These are phyloP conservation scores for Fusarium austroafricanum DNA, from an alignment of 2,329 filamentous ascomycete genomes.

Conservation along the genomic window DNA sequence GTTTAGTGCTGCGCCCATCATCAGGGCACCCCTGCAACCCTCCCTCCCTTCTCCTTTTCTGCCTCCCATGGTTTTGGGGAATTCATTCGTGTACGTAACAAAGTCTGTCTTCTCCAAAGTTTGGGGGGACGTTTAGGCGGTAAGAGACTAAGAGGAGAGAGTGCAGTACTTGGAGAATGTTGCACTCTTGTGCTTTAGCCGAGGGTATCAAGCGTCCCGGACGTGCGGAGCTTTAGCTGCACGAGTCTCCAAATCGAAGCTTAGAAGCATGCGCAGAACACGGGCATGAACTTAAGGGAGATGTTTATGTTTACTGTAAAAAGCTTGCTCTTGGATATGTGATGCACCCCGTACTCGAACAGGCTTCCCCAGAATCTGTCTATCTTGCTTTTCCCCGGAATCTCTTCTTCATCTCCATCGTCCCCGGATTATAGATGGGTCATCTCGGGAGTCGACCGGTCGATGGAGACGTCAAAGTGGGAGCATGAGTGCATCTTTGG, in stretches of 20 bases:
- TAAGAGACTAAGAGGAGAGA: constrained; percentile 27
- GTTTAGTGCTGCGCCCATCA: no score
- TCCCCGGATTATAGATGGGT: constrained; percentile 26
- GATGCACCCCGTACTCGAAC: constrained; percentile 19
- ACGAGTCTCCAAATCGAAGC: constrained; percentile 13
- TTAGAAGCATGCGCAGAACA: background rate
- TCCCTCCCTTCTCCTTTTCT: constrained; percentile 19
- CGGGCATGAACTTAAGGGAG: background rate
- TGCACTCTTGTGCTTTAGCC: constrained; percentile 22
- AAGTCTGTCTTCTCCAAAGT: constrained; percentile 24
- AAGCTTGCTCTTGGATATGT: no score
- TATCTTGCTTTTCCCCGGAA: constrained; percentile 32
- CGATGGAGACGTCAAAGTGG: constrained; percentile 20
- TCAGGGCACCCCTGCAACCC: constrained; percentile 17
- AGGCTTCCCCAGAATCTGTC: constrained; percentile 39
- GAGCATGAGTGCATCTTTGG: constrained; percentile 21
- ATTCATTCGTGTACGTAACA: constrained; percentile 22
- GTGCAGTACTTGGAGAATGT: constrained; percentile 32
- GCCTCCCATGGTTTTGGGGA: constrained; percentile 7
- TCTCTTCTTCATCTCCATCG: constrained; percentile 26
- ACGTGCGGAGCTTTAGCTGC: constrained; percentile 29
- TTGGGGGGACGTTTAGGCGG: background rate
- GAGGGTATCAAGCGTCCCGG: constrained; percentile 26
- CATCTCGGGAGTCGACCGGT: constrained; percentile 32
- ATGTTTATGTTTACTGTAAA: no score